Evolutionary conservation across 148 eudicot genomes (phyloP).

Genomic region (Gaultheria prostrata): DNA sequence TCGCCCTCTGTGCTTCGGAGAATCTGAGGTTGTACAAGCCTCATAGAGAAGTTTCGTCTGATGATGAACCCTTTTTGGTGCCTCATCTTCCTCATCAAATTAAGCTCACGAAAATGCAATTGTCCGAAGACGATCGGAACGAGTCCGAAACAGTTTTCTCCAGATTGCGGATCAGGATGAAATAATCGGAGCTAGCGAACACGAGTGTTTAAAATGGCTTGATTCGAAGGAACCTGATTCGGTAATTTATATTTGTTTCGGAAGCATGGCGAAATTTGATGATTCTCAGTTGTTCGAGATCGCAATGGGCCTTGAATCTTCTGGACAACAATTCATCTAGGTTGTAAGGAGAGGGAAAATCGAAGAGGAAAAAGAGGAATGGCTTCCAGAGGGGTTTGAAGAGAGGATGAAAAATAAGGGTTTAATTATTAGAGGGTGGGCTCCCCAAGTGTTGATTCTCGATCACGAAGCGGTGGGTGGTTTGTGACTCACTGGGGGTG

Average conservation of each 20-base stretch:
- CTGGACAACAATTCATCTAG: constrained; percentile 56
- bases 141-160: not conserved
- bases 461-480: constrained; percentile 27
- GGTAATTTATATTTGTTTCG: constrained; percentile 52
- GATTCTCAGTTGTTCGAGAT: constrained; percentile 39
- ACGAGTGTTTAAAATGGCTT: constrained; percentile 60
- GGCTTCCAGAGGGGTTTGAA: constrained; percentile 41
- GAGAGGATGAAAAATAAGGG: constrained; percentile 25
- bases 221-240: constrained; percentile 46
- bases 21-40: constrained; percentile 29
- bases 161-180: not conserved
- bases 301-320: constrained; percentile 50
- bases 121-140: not conserved
- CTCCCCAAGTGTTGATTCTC: constrained; percentile 33
- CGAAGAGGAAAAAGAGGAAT: not conserved
- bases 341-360: constrained; percentile 31
- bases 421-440: constrained; percentile 37
- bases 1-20: constrained; percentile 31
- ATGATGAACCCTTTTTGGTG: constrained; percentile 36
- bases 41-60: constrained; percentile 29
- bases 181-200: constrained; percentile 31
- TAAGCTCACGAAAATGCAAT: constrained; percentile 21
- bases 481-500: constrained; percentile 42
- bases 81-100: constrained; percentile 43
- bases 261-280: constrained; percentile 28